These are phyloP conservation scores for Blastobotrys illinoisensis DNA, from an alignment of 1,139 yeast genomes.

Conservation along the genomic window DNA sequence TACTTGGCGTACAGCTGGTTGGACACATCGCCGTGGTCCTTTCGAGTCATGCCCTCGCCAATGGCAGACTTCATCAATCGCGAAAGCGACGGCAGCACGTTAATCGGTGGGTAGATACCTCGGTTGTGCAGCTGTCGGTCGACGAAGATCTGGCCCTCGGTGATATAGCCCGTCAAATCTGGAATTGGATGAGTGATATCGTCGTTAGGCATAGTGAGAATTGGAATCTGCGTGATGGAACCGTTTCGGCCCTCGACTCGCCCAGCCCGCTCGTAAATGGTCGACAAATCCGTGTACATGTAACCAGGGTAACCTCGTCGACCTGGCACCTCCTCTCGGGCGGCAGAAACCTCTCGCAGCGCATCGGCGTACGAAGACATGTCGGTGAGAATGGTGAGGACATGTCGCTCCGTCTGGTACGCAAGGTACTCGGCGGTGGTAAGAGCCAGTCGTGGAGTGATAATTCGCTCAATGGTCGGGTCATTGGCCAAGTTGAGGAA, in stretches of 20 bases:
- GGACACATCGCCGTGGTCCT: conserved; percentile 98
- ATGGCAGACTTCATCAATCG: conserved; percentile 99
- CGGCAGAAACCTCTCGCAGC: conserved; percentile 98
- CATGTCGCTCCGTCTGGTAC: conserved; percentile 98
- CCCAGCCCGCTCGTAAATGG: conserved; percentile 99
- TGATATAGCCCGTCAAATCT: conserved; percentile 98
- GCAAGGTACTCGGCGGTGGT: conserved; percentile 98
- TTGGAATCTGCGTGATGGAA: conserved; percentile 97
- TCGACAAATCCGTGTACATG: conserved; percentile 98
- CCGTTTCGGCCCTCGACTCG: conserved; percentile 99
- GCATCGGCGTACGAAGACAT: conserved; percentile 99
- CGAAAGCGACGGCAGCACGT: conserved; percentile 92
- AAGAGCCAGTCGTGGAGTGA: conserved; percentile 98
- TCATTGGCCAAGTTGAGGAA: conserved; percentile 97
- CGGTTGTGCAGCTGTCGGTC: conserved; percentile 95
- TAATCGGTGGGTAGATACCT: conserved; percentile 98
- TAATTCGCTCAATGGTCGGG: conserved; percentile 98
- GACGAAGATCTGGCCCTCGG: conserved; percentile 96
- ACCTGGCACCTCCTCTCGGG: conserved; percentile 99
- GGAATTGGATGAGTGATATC: conserved; percentile 99
- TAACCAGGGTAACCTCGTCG: conserved; percentile 99
- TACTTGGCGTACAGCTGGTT: conserved; percentile 98
- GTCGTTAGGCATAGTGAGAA: conserved; percentile 98
- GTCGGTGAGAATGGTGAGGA: conserved; percentile 93
- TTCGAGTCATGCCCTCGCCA: conserved; percentile 99